Percentiles rank a stretch among this genome's conserved stretches.
Conservation (phyloP, 371 early-diverging fungal species). For the Zychaea mexicana region DNA sequence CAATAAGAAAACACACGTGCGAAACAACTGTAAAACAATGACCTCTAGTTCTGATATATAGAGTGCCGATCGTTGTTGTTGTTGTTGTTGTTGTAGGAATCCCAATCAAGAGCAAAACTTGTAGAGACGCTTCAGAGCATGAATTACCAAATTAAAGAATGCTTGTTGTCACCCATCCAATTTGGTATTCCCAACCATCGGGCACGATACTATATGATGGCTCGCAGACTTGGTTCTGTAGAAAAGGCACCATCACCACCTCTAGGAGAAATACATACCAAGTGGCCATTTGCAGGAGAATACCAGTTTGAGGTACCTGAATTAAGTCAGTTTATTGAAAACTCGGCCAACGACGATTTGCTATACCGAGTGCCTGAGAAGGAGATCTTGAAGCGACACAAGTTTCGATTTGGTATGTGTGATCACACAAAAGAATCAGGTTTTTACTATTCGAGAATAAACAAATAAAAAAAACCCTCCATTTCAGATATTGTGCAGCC, state of each 20-base stretch:
- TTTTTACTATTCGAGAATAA: not conserved
- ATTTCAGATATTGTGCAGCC: slow-evolving; percentile 58
- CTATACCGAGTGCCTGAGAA: slow-evolving; percentile 59
- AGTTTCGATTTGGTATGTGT: slow-evolving; percentile 67
- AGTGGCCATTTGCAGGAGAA: slow-evolving; percentile 56
- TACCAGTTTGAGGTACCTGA: slow-evolving; percentile 26
- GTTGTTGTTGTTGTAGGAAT: slow-evolving; percentile 45
- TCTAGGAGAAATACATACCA: slow-evolving; percentile 19
- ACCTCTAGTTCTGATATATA: not conserved
- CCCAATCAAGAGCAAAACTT: slow-evolving; percentile 59
- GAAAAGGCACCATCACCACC: slow-evolving; percentile 9
- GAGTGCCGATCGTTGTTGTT: too few species aligned
- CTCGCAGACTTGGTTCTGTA: slow-evolving; percentile 37
- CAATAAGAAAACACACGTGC: too few species aligned
- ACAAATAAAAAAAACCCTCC: not conserved
- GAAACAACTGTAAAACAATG: too few species aligned
- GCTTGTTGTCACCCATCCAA: slow-evolving; percentile 64
- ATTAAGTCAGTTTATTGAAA: slow-evolving; percentile 43
- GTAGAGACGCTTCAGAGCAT: slow-evolving; percentile 57
- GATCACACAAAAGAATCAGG: not conserved
- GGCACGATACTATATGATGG: slow-evolving; percentile 68
- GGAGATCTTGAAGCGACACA: slow-evolving; percentile 64
- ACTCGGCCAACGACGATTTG: slow-evolving; percentile 33
- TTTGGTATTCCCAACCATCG: slow-evolving; percentile 75
- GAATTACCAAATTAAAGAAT: slow-evolving; percentile 69